phyloP scores from a whole-genome alignment of 371 early-diverging fungal genomes.

The Mortierella sp. region DNA sequence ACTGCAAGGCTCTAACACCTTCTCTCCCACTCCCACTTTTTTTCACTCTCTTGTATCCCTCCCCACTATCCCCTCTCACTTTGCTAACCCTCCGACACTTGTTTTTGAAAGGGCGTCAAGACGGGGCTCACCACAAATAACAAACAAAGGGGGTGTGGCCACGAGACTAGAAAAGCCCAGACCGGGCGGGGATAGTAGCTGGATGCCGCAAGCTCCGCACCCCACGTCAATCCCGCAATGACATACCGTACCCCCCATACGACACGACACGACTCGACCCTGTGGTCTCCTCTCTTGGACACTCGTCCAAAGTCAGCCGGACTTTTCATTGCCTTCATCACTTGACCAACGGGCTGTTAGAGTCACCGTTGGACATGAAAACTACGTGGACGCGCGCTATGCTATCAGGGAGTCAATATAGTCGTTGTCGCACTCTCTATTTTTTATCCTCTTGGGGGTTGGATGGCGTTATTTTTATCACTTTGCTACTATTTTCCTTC shows the following conservation, averaged over 20 bases:
- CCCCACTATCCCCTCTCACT: neutral
- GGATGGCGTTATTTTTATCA: too few species aligned
- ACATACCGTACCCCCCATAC: neutral
- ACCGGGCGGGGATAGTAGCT: neutral
- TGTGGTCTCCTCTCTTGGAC: neutral
- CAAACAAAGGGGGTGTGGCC: neutral
- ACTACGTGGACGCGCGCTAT: too few species aligned
- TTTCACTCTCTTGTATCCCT: neutral
- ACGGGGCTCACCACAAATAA: neutral
- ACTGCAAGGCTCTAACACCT: neutral
- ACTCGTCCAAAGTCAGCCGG: neutral
- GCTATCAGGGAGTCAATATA: too few species aligned
- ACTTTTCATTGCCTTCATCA: too few species aligned
- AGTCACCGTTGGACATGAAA: too few species aligned
- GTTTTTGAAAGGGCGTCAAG: conserved; percentile 8
- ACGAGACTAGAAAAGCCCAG: neutral
- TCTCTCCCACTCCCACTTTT: neutral
- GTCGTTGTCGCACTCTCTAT: too few species aligned
- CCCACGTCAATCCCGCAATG: neutral
- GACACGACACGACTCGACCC: neutral
- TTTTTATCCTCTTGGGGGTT: too few species aligned
- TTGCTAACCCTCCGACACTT: neutral
- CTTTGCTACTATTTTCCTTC: too few species aligned
- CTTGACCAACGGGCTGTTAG: too few species aligned
- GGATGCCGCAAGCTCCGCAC: neutral